These are phyloP conservation scores for Paecilomyces niveus DNA, from an alignment of 2,329 filamentous ascomycete species.

Conservation along the genomic window DNA sequence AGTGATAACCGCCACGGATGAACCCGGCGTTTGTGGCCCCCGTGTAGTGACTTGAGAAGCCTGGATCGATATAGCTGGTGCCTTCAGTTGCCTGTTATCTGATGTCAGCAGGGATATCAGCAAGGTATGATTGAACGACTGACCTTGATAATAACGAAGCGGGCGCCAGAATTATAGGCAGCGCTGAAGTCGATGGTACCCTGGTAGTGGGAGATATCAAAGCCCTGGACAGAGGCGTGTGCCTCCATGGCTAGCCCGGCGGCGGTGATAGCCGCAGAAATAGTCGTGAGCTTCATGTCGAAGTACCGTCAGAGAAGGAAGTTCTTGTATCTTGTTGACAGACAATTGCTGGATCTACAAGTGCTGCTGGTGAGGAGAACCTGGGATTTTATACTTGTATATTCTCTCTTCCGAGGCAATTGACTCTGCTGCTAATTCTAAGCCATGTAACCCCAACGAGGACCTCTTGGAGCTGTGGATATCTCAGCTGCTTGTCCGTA, in stretches of 20 bases:
- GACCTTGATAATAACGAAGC: slow-evolving; percentile 30
- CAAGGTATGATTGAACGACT: background rate
- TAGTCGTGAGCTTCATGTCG: slow-evolving; percentile 1
- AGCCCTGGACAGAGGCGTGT: slow-evolving; percentile 25
- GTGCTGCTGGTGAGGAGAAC: background rate
- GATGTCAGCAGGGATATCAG: slow-evolving; percentile 17
- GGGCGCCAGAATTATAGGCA: slow-evolving; percentile 21
- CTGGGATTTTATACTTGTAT: background rate
- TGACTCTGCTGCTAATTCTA: background rate
- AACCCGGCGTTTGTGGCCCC: slow-evolving; percentile 46
- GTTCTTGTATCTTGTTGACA: background rate
- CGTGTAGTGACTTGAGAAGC: slow-evolving; percentile 44
- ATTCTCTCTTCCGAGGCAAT: background rate
- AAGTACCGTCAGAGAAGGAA: background rate
- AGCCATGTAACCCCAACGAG: background rate
- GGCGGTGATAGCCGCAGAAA: slow-evolving; percentile 2
- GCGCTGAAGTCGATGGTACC: slow-evolving; percentile 18
- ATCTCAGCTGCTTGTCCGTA: background rate
- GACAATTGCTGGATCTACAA: background rate
- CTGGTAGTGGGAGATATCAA: slow-evolving; percentile 27
- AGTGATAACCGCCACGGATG: slow-evolving; percentile 52
- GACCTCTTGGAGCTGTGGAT: background rate
- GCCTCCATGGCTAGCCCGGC: slow-evolving; percentile 8
- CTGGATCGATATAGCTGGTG: slow-evolving; percentile 39
- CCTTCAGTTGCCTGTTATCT: slow-evolving; percentile 44